phyloP scores from a whole-genome alignment of 345 rosid species.

The Erucastrum elatum region DNA sequence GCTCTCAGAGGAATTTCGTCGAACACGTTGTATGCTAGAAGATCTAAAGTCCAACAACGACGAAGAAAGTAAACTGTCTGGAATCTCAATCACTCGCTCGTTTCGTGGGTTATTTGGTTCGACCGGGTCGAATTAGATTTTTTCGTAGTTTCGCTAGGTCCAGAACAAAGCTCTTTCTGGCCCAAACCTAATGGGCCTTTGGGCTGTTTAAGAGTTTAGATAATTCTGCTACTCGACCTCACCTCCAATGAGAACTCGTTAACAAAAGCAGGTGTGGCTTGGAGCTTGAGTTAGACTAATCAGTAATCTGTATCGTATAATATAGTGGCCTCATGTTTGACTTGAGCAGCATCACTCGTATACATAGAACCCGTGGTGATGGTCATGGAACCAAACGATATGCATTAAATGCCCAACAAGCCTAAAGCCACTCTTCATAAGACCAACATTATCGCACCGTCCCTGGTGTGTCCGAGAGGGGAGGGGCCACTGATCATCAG shows the following conservation, averaged over 20 bases:
- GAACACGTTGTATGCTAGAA: constrained; percentile 11
- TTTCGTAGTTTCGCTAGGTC: neutral
- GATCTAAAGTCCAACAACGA: neutral
- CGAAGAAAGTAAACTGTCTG: neutral
- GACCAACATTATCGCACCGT: too few species aligned
- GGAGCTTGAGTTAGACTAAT: neutral
- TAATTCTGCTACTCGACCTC: neutral
- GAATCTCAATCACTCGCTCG: neutral
- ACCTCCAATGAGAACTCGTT: neutral
- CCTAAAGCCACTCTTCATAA: neutral
- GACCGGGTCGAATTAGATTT: too few species aligned
- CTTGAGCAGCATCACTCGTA: neutral
- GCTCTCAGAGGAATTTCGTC: constrained; percentile 27
- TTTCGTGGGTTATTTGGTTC: too few species aligned
- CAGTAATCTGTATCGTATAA: neutral
- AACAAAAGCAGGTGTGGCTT: neutral
- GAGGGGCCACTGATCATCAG: too few species aligned
- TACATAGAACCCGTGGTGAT: neutral
- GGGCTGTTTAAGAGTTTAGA: neutral
- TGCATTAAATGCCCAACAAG: neutral
- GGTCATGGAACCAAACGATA: neutral
- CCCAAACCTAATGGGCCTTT: neutral
- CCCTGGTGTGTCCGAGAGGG: too few species aligned
- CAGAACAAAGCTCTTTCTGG: neutral
- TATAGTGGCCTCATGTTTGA: neutral